Percentiles rank a stretch among this genome's conserved stretches.
Conservation (phyloP, 78 protist species). For the Pelomyxa schiedti region DNA sequence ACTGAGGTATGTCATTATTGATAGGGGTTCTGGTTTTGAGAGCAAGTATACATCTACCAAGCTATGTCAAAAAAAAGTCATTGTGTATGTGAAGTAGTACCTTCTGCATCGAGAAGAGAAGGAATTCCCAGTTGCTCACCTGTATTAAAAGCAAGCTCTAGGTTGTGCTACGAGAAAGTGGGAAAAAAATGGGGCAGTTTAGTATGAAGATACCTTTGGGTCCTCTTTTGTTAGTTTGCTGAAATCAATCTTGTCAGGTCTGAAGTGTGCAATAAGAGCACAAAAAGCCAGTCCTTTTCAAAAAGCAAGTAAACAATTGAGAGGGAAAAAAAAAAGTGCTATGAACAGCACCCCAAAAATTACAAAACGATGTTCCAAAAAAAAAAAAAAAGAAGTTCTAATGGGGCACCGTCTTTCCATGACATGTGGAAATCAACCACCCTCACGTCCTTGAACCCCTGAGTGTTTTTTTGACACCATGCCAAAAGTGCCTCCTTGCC, state of each 20-base stretch:
- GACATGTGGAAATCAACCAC: constrained; percentile 40
- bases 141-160: neutral
- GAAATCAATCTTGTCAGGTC: constrained; percentile 58
- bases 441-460: constrained; percentile 7
- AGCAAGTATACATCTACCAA: too few species aligned
- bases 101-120: neutral
- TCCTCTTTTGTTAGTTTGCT: constrained; percentile 20
- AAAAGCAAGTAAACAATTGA: neutral
- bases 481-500: neutral
- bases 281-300: constrained; percentile 8
- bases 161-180: constrained; percentile 13
- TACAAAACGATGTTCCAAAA: too few species aligned
- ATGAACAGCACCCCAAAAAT: too few species aligned
- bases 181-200: too few species aligned
- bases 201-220: too few species aligned
- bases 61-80: too few species aligned
- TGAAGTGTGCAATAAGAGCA: neutral
- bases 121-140: neutral
- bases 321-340: too few species aligned
- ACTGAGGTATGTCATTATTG: neutral
- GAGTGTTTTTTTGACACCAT: neutral
- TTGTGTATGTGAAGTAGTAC: neutral
- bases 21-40: neutral
- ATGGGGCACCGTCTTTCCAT: constrained; percentile 16
- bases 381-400: too few species aligned